These are phyloP conservation scores for Wickerhamomyces silvicola DNA, from an alignment of 805 yeast genomes.

Conservation along the genomic window DNA sequence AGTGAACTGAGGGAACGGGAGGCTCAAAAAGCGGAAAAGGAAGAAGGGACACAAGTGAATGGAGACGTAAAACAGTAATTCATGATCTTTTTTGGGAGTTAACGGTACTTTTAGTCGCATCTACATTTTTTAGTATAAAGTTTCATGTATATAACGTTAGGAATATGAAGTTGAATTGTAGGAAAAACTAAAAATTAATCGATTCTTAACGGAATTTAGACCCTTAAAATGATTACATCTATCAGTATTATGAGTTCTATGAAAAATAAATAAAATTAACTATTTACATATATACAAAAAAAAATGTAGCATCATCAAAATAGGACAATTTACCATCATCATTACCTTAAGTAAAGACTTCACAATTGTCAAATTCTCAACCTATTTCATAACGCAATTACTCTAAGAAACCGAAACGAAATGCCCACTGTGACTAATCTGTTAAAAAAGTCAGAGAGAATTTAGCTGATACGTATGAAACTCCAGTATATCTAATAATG, in stretches of 20 bases:
- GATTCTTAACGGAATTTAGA: no score
- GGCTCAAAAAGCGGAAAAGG: conserved; percentile 25
- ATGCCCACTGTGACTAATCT: conserved; percentile 63
- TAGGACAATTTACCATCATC: conserved; percentile 19
- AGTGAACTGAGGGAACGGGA: conserved; percentile 63
- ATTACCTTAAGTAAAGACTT: conserved; percentile 16
- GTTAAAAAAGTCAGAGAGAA: conserved; percentile 65
- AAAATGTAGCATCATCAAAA: conserved; percentile 23
- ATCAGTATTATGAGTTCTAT: no score
- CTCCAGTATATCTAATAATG: conserved; percentile 21
- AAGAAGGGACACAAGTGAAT: conserved; percentile 9
- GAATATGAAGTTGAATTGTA: no score
- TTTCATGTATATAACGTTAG: no score
- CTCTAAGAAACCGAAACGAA: conserved; percentile 77
- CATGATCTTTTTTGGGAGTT: no score
- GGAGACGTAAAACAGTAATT: neutral
- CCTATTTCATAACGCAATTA: conserved; percentile 23
- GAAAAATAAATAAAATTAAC: no score
- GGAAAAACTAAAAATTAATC: no score
- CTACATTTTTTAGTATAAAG: no score
- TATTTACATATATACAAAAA: conserved; percentile 1
- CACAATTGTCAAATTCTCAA: conserved; percentile 11
- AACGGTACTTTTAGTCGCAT: no score
- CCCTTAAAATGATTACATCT: no score
- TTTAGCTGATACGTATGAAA: conserved; percentile 53